Conservation (phyloP, 2,329 filamentous ascomycete species). For the Aspergillus calidoustus region DNA sequence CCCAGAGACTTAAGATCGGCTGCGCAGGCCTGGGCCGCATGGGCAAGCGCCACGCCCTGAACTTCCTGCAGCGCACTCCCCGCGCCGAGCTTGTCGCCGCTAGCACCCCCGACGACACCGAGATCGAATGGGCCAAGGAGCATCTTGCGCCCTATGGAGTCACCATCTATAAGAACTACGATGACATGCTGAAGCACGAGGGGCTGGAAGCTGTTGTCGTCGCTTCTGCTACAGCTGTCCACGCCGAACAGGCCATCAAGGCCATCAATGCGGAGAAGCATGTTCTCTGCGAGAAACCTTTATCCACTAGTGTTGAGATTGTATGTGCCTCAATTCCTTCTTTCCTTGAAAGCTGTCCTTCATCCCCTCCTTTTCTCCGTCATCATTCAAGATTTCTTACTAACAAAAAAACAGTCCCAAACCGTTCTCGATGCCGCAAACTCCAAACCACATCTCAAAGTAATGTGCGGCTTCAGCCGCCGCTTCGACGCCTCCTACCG, state of each 20-base stretch:
- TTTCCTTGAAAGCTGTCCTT: background rate
- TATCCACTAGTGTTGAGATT: slow-evolving; percentile 62
- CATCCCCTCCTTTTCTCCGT: background rate
- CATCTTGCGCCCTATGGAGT: slow-evolving; percentile 58
- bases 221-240: slow-evolving; percentile 59
- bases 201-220: slow-evolving; percentile 61
- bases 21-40: slow-evolving; percentile 57
- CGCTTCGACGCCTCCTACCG: slow-evolving; percentile 70
- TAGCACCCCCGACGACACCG: slow-evolving; percentile 51
- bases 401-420: slow-evolving; percentile 54
- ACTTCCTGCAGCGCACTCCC: slow-evolving; percentile 53
- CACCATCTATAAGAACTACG: slow-evolving; percentile 58
- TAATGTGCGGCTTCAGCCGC: slow-evolving; percentile 69
- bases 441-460: slow-evolving; percentile 63
- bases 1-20: slow-evolving; percentile 48
- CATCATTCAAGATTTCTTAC: background rate
- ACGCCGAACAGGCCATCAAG: slow-evolving; percentile 62
- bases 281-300: slow-evolving; percentile 60
- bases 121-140: slow-evolving; percentile 56
- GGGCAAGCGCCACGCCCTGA: slow-evolving; percentile 56
- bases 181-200: slow-evolving; percentile 61
- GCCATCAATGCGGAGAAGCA: slow-evolving; percentile 60
- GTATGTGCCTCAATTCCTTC: slow-evolving; percentile 40
- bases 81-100: slow-evolving; percentile 56
- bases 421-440: slow-evolving; percentile 62